Conservation (phyloP, 257 asterid species). For the Fraxinus quadrangulata region DNA sequence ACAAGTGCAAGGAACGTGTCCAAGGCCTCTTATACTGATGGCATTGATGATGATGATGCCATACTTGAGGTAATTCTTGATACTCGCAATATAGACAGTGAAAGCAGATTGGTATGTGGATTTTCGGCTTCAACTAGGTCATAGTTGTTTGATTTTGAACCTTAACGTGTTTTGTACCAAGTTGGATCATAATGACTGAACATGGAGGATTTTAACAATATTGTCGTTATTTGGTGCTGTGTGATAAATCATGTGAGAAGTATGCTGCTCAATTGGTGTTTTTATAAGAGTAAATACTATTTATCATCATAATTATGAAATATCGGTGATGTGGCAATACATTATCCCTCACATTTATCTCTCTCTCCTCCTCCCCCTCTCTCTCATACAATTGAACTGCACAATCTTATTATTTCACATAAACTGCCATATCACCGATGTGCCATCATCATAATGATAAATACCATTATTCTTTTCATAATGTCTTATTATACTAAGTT, state of each 20-base stretch:
- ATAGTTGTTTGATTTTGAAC: constrained; percentile 1
- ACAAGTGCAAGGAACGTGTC: constrained; percentile 33
- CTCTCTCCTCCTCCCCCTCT: no score
- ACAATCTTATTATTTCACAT: no score
- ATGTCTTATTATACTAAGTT: constrained; percentile 7
- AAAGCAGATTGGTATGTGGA: constrained; percentile 12
- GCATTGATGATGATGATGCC: constrained; percentile 74
- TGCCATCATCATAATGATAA: no score
- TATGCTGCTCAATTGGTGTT: constrained; percentile 10
- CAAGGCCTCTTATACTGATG: constrained; percentile 33
- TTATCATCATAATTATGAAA: no score
- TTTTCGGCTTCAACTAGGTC: constrained; percentile 11
- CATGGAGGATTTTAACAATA: not conserved
- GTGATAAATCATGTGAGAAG: not conserved
- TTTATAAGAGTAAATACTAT: no score
- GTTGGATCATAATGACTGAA: constrained; percentile 3
- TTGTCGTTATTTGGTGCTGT: not conserved
- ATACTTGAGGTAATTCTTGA: constrained; percentile 70
- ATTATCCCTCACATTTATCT: no score
- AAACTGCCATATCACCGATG: no score
- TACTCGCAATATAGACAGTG: constrained; percentile 14
- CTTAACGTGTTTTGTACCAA: constrained; percentile 12
- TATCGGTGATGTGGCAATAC: no score
- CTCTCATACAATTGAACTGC: no score
- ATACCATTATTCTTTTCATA: not conserved